These are phyloP conservation scores for Podila minutissima DNA, from an alignment of 192 early-diverging fungal species.

Conservation along the genomic window DNA sequence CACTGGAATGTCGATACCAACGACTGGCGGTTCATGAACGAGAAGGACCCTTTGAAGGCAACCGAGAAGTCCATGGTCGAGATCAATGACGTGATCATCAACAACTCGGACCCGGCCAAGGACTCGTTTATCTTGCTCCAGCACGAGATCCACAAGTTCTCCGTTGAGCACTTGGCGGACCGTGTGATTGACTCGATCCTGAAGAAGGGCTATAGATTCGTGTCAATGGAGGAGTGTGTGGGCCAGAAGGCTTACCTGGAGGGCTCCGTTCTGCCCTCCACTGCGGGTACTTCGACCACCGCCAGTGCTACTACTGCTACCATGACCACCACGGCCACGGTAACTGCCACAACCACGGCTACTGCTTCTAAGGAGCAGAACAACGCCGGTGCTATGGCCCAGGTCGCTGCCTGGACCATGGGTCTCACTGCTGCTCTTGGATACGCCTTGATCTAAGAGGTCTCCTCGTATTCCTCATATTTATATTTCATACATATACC, in stretches of 20 bases:
- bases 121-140: conserved; percentile 51
- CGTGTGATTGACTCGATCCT: conserved; percentile 41
- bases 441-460: conserved; percentile 29
- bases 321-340: background rate
- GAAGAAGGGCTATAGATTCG: conserved; percentile 47
- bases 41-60: background rate
- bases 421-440: conserved; percentile 20
- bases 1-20: conserved; percentile 56
- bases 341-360: background rate
- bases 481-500: no score
- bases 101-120: conserved; percentile 23
- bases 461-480: no score
- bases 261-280: conserved; percentile 11
- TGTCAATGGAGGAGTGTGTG: conserved; percentile 50
- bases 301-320: background rate
- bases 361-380: conserved; percentile 5
- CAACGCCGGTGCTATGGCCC: conserved; percentile 8
- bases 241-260: conserved; percentile 45
- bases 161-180: conserved; percentile 31
- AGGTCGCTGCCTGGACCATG: conserved; percentile 34
- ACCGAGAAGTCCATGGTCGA: conserved; percentile 23
- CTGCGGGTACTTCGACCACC: background rate
- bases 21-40: conserved; percentile 43
- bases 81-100: conserved; percentile 30
- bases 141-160: conserved; percentile 55